Evolutionary conservation across 371 early-diverging fungal genomes (phyloP), one percentile per base, ranked within the genome.

Genomic region (Nematocida major): DNA sequence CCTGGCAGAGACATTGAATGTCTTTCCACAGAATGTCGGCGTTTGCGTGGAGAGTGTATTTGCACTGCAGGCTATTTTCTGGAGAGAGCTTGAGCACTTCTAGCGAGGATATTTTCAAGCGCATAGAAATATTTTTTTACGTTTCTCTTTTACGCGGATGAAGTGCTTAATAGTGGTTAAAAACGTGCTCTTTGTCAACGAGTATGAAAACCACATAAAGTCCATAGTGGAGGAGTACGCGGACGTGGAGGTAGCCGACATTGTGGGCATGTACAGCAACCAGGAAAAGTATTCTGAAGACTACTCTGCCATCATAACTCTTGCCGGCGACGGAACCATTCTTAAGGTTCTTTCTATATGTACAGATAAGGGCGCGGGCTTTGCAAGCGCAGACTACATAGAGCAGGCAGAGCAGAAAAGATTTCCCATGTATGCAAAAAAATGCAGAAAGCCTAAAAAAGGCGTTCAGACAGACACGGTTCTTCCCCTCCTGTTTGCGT

Each of bases 271-370:
- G 59, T 36, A 39, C 15, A 39, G 11, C 38, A 45, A 62, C 2
- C 66, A 70, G 43, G 49, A 57, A 2, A 34, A 28, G 20, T 61
- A 15, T 34, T 22, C 22, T 20, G n/a, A 24, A 1, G 54, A 30
- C 3, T 70, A 76, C 38, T 48, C 28, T 20, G 66, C 38, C 18
- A 51, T 80, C n/a, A 32, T 82, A 20, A 54, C 73, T 5, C 32
- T 80, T 9, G 79, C 78, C 26, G 82, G 82, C 18, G 82, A 82
- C 67, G 82, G 82, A n/a, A 73, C 78, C 45, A 59, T 82, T 3
- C 66, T 82, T 4, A 68, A 80, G 36, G 61, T 30, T 20, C 30
- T 59, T 54, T 68, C 68, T 1, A 59, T 68, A 2, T 42, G 30
- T 30, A 43, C 59, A 9, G 18, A 7, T 5, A 68, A 59, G 32